These are phyloP conservation scores for Quercus rubra DNA, from an alignment of 306 rosid genomes.

Conservation along the genomic window DNA sequence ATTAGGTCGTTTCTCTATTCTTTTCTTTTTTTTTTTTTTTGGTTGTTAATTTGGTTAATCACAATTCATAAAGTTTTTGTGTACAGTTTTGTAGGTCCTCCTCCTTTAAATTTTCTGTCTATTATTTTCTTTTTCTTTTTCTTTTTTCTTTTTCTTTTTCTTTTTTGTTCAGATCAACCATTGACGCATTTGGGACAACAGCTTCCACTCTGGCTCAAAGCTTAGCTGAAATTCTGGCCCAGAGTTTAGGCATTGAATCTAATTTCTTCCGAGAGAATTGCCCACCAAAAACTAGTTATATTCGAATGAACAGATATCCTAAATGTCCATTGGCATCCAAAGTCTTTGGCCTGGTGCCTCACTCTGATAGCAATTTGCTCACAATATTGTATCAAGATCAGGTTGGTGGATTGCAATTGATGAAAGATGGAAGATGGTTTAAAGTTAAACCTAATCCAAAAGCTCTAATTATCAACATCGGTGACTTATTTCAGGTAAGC, in stretches of 20 bases:
- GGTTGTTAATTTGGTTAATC: too few species aligned
- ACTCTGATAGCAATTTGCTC: slow-evolving; percentile 54
- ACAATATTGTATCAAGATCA: slow-evolving; percentile 43
- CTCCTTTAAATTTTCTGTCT: neutral
- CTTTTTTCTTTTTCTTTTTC: neutral
- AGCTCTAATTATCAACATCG: slow-evolving; percentile 60
- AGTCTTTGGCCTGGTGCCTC: slow-evolving; percentile 58
- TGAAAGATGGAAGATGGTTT: slow-evolving; percentile 47
- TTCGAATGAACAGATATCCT: slow-evolving; percentile 70
- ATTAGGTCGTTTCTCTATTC: too few species aligned
- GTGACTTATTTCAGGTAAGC: slow-evolving; percentile 74
- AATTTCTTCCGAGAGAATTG: slow-evolving; percentile 53
- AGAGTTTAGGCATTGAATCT: slow-evolving; percentile 37
- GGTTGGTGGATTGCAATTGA: slow-evolving; percentile 45
- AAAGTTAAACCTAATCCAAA: slow-evolving; percentile 45
- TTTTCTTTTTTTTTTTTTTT: too few species aligned
- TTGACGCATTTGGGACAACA: slow-evolving; percentile 37
- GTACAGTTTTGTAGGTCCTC: too few species aligned
- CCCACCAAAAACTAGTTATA: slow-evolving; percentile 31
- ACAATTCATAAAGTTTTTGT: too few species aligned
- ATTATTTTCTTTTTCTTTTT: neutral
- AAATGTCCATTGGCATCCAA: slow-evolving; percentile 53
- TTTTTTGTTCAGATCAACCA: slow-evolving; percentile 27
- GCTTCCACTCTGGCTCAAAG: slow-evolving; percentile 35
- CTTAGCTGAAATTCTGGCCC: slow-evolving; percentile 50